Evolutionary conservation across 257 asterid species (phyloP).

Genomic region (Sherardia arvensis): DNA sequence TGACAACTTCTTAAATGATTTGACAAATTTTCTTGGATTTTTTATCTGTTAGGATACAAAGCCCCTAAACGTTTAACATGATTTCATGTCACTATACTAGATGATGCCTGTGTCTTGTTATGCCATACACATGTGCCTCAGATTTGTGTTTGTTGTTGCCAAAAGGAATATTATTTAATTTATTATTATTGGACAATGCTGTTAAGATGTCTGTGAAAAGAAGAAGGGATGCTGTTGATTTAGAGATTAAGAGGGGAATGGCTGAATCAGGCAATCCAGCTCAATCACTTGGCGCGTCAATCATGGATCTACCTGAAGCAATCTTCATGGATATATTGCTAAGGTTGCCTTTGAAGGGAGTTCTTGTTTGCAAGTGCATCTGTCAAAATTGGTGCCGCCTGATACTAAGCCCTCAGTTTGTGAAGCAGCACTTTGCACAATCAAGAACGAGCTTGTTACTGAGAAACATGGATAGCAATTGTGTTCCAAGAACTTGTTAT

Average conservation of each 20-base stretch:
- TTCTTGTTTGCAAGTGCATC: constrained; percentile 7
- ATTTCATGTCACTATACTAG: no score
- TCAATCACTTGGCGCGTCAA: background rate
- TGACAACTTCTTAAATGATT: no score
- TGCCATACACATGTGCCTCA: no score
- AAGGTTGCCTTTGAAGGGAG: constrained; percentile 8
- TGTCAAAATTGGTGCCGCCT: constrained; percentile 8
- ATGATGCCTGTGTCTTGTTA: no score
- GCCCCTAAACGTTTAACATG: no score
- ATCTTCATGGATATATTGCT: background rate
- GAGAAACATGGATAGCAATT: background rate
- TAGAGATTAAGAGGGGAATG: constrained; percentile 1
- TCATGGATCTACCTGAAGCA: constrained; percentile 5
- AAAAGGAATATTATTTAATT: background rate
- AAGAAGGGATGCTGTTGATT: background rate
- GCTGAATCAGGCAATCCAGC: background rate
- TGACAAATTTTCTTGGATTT: no score
- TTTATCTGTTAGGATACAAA: no score
- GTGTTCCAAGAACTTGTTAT: constrained; percentile 10
- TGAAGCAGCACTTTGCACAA: constrained; percentile 8
- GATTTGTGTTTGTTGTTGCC: background rate
- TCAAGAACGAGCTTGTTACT: constrained; percentile 1
- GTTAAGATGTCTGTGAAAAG: background rate
- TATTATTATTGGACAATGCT: no score
- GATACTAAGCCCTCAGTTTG: constrained; percentile 8